These are phyloP conservation scores for Cucumis melo DNA, from an alignment of 306 rosid species.

Conservation along the genomic window DNA sequence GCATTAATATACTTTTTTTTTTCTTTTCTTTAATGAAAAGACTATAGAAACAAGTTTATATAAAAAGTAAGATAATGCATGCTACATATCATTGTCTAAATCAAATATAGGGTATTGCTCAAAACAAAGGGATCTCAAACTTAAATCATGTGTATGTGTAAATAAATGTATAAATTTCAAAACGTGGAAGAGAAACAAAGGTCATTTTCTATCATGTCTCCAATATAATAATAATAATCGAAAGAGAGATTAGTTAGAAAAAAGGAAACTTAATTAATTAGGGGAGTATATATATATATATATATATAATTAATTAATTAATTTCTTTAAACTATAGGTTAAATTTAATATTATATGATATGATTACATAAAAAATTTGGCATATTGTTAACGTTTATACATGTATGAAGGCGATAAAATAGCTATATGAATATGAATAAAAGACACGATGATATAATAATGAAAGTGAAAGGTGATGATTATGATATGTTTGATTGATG, in stretches of 20 bases:
- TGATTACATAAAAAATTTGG: not conserved
- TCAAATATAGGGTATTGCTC: not conserved
- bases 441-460: not conserved
- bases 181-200: slow-evolving; percentile 13
- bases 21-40: too few relatives aligned
- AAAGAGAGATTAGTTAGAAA: slow-evolving; percentile 1
- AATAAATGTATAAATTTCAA: not conserved
- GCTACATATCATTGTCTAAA: not conserved
- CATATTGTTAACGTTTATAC: slow-evolving; percentile 14
- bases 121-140: not conserved
- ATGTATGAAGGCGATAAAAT: slow-evolving; percentile 8
- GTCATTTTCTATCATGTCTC: slow-evolving; percentile 13
- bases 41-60: too few relatives aligned
- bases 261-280: not conserved
- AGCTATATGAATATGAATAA: not conserved
- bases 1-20: not conserved
- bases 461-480: slow-evolving; percentile 10
- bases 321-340: not conserved
- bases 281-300: too few relatives aligned
- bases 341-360: not conserved
- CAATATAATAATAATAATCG: not conserved
- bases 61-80: not conserved
- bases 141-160: slow-evolving; percentile 4
- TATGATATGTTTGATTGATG: slow-evolving; percentile 37
- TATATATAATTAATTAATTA: not conserved